Percentiles rank a stretch among this genome's conserved stretches.
phyloP scores from a whole-genome alignment of 306 rosid genomes.

The Trichosanthes truncata region DNA sequence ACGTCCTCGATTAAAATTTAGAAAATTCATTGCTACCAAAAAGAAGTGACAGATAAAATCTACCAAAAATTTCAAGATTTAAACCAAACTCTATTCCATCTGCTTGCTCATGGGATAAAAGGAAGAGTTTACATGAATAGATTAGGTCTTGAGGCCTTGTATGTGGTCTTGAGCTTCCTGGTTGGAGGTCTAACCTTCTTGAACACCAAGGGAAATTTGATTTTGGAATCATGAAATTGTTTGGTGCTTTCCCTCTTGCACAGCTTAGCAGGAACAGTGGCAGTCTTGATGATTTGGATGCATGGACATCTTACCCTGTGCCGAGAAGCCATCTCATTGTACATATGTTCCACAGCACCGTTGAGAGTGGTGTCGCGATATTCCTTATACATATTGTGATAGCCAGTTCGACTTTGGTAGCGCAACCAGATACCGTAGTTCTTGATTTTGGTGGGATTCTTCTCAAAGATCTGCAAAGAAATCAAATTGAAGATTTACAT shows the following conservation, averaged over 20 bases:
- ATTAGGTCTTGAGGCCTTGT: conserved; percentile 82
- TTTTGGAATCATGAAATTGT: conserved; percentile 78
- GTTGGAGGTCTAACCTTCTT: conserved; percentile 79
- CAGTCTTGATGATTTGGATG: conserved; percentile 84
- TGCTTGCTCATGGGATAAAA: not conserved
- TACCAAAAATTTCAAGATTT: not conserved
- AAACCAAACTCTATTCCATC: conserved; percentile 1
- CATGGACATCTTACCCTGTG: conserved; percentile 87
- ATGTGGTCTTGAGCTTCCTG: conserved; percentile 82
- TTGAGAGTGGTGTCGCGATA: conserved; percentile 84
- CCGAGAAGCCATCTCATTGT: conserved; percentile 83
- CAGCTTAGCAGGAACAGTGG: conserved; percentile 67
- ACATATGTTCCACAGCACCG: conserved; percentile 72
- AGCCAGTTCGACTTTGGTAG: conserved; percentile 83
- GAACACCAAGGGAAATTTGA: conserved; percentile 79
- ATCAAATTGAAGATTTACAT: not conserved
- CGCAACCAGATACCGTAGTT: conserved; percentile 87
- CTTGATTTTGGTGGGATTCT: conserved; percentile 73
- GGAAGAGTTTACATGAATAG: conserved; percentile 49
- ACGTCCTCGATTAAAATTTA: not conserved
- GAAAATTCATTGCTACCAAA: not conserved
- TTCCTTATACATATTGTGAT: conserved; percentile 93
- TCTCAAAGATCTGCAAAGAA: conserved; percentile 66
- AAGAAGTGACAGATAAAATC: not conserved
- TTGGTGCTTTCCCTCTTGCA: conserved; percentile 94